Base-by-base conservation (phyloP, 2,329 filamentous ascomycete genomes). In the Aspergillus ochraceus region DNA sequence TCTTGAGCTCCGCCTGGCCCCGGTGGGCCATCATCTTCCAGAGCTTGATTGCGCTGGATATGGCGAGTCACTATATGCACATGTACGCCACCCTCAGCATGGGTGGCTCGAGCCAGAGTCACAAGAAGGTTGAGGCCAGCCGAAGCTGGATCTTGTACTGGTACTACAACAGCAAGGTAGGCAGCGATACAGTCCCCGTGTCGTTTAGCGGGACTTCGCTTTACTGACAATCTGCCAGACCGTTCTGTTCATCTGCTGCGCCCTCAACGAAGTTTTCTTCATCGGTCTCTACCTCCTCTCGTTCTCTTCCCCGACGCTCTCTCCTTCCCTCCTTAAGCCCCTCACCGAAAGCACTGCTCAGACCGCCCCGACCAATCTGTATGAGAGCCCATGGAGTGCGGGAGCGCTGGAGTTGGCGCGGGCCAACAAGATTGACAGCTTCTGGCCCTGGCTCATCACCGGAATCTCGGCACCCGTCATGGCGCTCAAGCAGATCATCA, bases 51-150 rank as follows among this genome's bases (percentile, higher is more conserved):
- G 90, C 90, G 57, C 80, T 99, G 70, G 95, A 99, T 77, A 84
- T 99, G 65, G 90, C 95, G 29, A 97, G 92, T 75, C 95, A 99
- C 78, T 99, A 98, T 76, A 94, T 98, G 83, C 95, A 99, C 81
- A 99, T 99, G 95, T 98, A 96, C 75, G 91, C 93, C 12, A 97
- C 92, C 0, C 81, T 97, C 71, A 88, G 89, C 65, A 95, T 97
- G 87, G 92, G 90, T 56, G 92, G 91, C 55, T 84, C 86, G 56
- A 86, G 88, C 19, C 81, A 86, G 68, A 91, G 92, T 80, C 95
- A 99, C 81, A 99, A 99, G 87, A 93, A 90, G 69, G 88, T 99
- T 55, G 92, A 96, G 74, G 89, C 90, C 77, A 90, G 86, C 74
- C 84, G 92, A 75, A 97, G 91, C 81, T 91, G 89, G 87, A 83